A percentile compares a stretch with the other conserved stretches of the same genome.
These are phyloP conservation scores for Capillidium rhysosporum DNA, from an alignment of 371 early-diverging fungal species.

Conservation along the genomic window DNA sequence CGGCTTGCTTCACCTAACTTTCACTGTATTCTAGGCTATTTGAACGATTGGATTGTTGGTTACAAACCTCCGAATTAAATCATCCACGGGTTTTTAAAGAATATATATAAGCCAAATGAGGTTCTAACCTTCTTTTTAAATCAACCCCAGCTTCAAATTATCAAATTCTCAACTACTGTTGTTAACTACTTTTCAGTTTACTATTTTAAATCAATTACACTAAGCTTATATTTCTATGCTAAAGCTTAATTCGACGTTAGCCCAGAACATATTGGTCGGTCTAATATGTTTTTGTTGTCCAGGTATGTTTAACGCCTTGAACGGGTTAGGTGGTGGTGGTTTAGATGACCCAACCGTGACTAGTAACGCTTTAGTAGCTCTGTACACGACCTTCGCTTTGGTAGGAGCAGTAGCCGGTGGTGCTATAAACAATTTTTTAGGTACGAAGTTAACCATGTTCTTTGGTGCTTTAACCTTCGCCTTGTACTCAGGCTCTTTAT, in stretches of 20 bases:
- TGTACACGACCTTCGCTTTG: constrained; percentile 42
- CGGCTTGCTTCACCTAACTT: no score
- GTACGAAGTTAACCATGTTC: constrained; percentile 25
- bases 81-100: no score
- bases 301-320: constrained; percentile 68
- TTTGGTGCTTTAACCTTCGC: constrained; percentile 29
- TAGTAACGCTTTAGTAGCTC: constrained; percentile 41
- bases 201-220: no score
- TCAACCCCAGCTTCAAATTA: no score
- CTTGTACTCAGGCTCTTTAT: constrained; percentile 27
- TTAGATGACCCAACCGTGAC: constrained; percentile 37
- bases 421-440: constrained; percentile 28
- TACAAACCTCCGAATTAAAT: no score
- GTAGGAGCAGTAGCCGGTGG: constrained; percentile 43
- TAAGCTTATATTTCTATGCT: not conserved
- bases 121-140: no score
- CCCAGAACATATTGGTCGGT: not conserved
- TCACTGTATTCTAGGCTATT: no score
- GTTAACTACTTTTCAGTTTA: no score
- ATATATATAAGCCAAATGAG: no score
- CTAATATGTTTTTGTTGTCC: constrained; percentile 10
- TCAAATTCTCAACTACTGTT: no score
- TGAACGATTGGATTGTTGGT: no score
- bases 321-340: constrained; percentile 44
- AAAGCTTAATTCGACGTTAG: not conserved